Percentiles rank a stretch among this genome's conserved stretches.
Conservation (phyloP, 805 yeast species). For the Spathaspora arborariae region DNA sequence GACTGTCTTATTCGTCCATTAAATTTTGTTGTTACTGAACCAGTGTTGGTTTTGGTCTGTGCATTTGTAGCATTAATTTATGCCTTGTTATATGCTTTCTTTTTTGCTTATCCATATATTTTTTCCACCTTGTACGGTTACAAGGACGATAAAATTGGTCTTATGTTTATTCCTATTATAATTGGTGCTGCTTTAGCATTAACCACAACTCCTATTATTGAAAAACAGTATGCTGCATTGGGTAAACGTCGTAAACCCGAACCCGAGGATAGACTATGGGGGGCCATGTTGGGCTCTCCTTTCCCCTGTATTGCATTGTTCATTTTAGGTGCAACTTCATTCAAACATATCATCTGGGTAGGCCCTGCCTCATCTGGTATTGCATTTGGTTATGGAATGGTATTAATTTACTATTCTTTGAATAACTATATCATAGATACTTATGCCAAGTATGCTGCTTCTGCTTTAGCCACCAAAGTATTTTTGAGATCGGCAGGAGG, state of each 20-base stretch:
- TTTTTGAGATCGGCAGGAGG: conserved; percentile 81
- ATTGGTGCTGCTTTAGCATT: conserved; percentile 82
- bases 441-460: conserved; percentile 76
- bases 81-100: conserved; percentile 87
- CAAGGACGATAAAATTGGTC: conserved; percentile 73
- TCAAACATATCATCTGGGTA: conserved; percentile 62
- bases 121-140: conserved; percentile 73
- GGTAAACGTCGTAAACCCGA: conserved; percentile 55
- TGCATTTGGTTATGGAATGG: conserved; percentile 62
- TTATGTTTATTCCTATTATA: conserved; percentile 86
- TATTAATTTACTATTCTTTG: conserved; percentile 52
- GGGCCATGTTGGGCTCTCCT: conserved; percentile 81
- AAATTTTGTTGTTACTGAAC: conserved; percentile 73
- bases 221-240: conserved; percentile 52
- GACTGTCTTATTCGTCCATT: conserved; percentile 79
- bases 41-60: conserved; percentile 80
- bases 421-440: conserved; percentile 88
- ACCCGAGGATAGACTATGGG: conserved; percentile 77
- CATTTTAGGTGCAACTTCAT: conserved; percentile 77
- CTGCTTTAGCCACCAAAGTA: conserved; percentile 79
- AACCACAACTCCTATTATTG: conserved; percentile 70
- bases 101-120: conserved; percentile 92
- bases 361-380: conserved; percentile 60
- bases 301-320: conserved; percentile 78
- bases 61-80: conserved; percentile 84